Evolutionary conservation across 2,329 filamentous ascomycete species (phyloP), one percentile per base, ranked within the genome.

Genomic region (Penicillium sp.): DNA sequence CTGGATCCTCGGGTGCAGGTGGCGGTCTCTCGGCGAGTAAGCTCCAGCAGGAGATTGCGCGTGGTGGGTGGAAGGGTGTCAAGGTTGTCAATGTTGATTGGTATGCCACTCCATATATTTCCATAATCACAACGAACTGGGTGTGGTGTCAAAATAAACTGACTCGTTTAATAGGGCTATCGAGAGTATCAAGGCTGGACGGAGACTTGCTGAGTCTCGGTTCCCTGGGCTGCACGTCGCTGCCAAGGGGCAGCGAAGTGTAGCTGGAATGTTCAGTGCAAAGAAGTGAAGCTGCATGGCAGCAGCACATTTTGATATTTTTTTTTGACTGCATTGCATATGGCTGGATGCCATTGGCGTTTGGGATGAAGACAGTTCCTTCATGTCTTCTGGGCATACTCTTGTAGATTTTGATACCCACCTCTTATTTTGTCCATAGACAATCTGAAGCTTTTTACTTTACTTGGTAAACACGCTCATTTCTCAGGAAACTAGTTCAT

Each of bases 1-100:
- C 55, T 11, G 71, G 68, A 40, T 72, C 72, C n/a, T 60, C 61
- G 27, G 86, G 86, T 42, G 83, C 82, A 9, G 90, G 90, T 0
- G 90, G 91, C 41, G 90, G 89, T 0, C 78, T 97, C 6, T 85
- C 92, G 4, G 86, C 83, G 1, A 81, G 81, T 29, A 97, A 97
- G 76, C 76, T 95, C 46, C 88, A 96, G 63, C 89, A 84, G 71
- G 92, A 96, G 76, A 88, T 95, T 52, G 73, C 77, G 24, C 81
- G 82, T 51, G 77, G 85, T 4, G 80, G 87, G 21, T 89, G 89
- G 10, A 85, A 83, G 58, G 84, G 83, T 24, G 80, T 96, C 48
- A 92, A 87, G 75, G 93, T 88, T 71, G 88, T 97, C 50, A 84
- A 81, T 48, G 89, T 87, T 24, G 88, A 95, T 64, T 97, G 92